phyloP scores from a whole-genome alignment of 129 eudicot genomes.

The Oenanthe sinensis region DNA sequence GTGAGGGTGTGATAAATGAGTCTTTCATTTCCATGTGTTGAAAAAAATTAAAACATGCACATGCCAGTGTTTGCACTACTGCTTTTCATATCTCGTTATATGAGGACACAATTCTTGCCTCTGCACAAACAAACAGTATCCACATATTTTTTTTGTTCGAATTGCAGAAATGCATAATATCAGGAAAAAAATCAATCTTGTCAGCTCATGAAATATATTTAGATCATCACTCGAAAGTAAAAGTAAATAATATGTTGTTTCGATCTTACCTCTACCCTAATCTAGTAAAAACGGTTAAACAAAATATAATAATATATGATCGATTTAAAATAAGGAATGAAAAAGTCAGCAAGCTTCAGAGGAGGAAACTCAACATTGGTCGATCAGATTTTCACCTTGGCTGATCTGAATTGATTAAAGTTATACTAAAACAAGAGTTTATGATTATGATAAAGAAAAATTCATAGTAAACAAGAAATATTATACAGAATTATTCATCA shows the following conservation, averaged over 20 bases:
- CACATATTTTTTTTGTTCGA: neutral
- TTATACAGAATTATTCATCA: neutral
- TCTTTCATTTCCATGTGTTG: slow-evolving; percentile 3
- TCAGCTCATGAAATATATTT: neutral
- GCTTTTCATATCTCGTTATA: neutral
- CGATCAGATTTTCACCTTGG: neutral
- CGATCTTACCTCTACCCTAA: neutral
- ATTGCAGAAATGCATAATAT: neutral
- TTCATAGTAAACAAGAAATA: neutral
- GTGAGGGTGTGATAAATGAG: slow-evolving; percentile 4
- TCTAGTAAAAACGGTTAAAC: neutral
- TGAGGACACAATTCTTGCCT: neutral
- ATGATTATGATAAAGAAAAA: neutral
- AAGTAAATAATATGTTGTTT: no score
- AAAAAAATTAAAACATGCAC: neutral
- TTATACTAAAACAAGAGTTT: neutral
- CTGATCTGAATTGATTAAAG: neutral
- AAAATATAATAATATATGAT: neutral
- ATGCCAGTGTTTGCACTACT: neutral
- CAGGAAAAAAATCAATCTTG: neutral
- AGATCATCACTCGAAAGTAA: neutral
- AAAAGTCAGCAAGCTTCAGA: neutral
- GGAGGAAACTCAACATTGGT: neutral
- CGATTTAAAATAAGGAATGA: neutral
- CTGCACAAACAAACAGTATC: neutral